Evolutionary conservation across 2,329 filamentous ascomycete genomes (phyloP).

Genomic region (Pseudovirgaria hyperparasitica): DNA sequence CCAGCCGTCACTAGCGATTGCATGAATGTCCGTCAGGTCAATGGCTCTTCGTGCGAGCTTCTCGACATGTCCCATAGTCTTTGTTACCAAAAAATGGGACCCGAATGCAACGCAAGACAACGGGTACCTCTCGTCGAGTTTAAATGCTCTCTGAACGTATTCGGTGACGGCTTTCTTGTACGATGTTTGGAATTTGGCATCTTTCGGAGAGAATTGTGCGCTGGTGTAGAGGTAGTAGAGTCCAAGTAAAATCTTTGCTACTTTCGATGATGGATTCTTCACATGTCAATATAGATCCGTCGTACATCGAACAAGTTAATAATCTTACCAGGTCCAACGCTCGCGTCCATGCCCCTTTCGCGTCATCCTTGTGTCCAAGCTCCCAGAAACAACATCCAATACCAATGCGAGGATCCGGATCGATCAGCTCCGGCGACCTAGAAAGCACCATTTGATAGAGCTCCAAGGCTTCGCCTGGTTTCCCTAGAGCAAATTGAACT

Average conservation of each 20-base stretch:
- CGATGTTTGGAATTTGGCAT: slow-evolving; percentile 68
- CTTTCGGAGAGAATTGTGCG: slow-evolving; percentile 67
- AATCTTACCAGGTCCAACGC: slow-evolving; percentile 61
- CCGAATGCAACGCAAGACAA: slow-evolving; percentile 86
- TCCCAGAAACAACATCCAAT: slow-evolving; percentile 98
- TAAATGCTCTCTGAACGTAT: slow-evolving; percentile 88
- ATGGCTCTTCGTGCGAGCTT: slow-evolving; percentile 84
- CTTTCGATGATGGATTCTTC: slow-evolving; percentile 65
- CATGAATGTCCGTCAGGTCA: slow-evolving; percentile 89
- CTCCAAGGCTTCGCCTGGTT: slow-evolving; percentile 70
- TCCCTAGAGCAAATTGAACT: slow-evolving; percentile 73
- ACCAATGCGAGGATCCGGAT: slow-evolving; percentile 90
- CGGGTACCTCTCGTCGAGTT: slow-evolving; percentile 80
- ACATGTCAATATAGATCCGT: slow-evolving; percentile 1
- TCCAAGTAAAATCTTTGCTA: slow-evolving; percentile 80
- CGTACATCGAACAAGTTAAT: background rate
- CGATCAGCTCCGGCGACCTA: slow-evolving; percentile 75
- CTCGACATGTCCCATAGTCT: slow-evolving; percentile 69
- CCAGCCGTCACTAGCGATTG: slow-evolving; percentile 95
- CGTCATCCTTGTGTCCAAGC: slow-evolving; percentile 85
- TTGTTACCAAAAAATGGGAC: slow-evolving; percentile 75
- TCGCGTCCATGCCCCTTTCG: slow-evolving; percentile 80
- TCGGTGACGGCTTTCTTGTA: slow-evolving; percentile 93
- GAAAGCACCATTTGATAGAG: slow-evolving; percentile 77
- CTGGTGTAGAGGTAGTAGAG: slow-evolving; percentile 83